Evolutionary conservation across 2,329 filamentous ascomycete species (phyloP), one percentile per base, ranked within the genome.

Genomic region (Aspergillus tubingensis): DNA sequence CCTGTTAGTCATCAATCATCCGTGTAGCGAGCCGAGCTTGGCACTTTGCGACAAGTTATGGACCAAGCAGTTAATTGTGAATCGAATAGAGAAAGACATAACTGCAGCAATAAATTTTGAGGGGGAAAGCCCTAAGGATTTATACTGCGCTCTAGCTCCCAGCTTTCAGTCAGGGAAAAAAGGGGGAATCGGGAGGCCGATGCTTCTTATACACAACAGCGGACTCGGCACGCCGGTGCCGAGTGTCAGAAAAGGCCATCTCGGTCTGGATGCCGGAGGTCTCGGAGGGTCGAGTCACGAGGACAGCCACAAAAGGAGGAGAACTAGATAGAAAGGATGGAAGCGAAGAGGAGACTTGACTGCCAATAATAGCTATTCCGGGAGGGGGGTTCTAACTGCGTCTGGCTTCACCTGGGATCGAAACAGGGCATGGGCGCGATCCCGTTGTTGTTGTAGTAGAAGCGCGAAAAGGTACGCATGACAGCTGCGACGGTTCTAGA

Each of bases 181-280:
- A 36, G 44, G 53, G 27, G 15, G 19, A 30, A 32, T 32, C 53
- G 53, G 53, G 53, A 55, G 39, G n/a, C 53, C 53, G 53, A 55
- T 47, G 53, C 53, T 47, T 55, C 39, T 55, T 55, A 55, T 55
- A 55, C 39, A 27, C 25, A 43, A 30, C 25, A 30, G 53, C 39
- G 53, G 53, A 55, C 39, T 44, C 53, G 53, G 39, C 23, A 55
- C 25, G 25, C 53, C 53, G 53, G 53, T 54, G 52, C 53, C 53
- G 39, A 47, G 10, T 55, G 39, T 44, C n/a, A 30, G 27, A 15
- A 30, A 32, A 19, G 53, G 53, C 53, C 39, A 55, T 47, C 39
- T 55, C 53, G 53, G 53, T 55, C 53, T 55, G 53, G 53, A 55
- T 55, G 53, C 53, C 53, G 53, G 53, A 47, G 53, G 39, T 30